Evolutionary conservation across 441 rosid genomes (phyloP).

Genomic region (Croton laevigatus): DNA sequence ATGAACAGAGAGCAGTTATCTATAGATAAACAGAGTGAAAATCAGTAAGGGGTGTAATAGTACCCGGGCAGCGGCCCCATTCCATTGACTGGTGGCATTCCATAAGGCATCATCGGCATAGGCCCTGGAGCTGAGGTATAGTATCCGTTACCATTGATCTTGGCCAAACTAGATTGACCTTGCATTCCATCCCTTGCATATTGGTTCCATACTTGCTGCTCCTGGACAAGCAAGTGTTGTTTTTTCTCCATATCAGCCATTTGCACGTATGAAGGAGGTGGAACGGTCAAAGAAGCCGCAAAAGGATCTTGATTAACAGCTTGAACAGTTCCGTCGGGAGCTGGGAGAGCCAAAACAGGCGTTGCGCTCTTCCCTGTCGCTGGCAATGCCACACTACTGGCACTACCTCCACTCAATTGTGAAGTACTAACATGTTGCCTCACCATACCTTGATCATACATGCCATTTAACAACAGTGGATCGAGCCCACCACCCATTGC

Average conservation of each 20-base stretch:
- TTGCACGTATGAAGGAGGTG: constrained; percentile 94
- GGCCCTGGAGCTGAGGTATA: constrained; percentile 40
- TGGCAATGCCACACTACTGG: constrained; percentile 71
- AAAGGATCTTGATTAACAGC: constrained; percentile 86
- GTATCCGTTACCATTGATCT: constrained; percentile 49
- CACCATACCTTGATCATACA: constrained; percentile 78
- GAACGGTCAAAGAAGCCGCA: constrained; percentile 75
- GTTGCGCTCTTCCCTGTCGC: constrained; percentile 36
- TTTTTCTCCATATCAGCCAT: constrained; percentile 96
- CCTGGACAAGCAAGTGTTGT: constrained; percentile 74
- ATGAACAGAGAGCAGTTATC: constrained; percentile 28
- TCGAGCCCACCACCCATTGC: constrained; percentile 62
- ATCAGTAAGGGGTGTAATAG: constrained; percentile 70
- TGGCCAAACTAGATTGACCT: constrained; percentile 84
- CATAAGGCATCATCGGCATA: constrained; percentile 58
- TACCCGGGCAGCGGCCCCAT: constrained; percentile 79
- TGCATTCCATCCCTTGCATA: constrained; percentile 81
- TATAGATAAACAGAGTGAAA: constrained; percentile 20
- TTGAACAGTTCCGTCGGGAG: constrained; percentile 92
- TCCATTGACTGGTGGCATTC: constrained; percentile 79
- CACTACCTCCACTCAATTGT: constrained; percentile 60
- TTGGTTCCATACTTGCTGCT: constrained; percentile 86
- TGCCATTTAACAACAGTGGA: constrained; percentile 53
- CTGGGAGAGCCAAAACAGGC: constrained; percentile 87
- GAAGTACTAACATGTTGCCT: constrained; percentile 61